Conservation (phyloP, 805 yeast species). For the Dipodascopsis tothii region DNA sequence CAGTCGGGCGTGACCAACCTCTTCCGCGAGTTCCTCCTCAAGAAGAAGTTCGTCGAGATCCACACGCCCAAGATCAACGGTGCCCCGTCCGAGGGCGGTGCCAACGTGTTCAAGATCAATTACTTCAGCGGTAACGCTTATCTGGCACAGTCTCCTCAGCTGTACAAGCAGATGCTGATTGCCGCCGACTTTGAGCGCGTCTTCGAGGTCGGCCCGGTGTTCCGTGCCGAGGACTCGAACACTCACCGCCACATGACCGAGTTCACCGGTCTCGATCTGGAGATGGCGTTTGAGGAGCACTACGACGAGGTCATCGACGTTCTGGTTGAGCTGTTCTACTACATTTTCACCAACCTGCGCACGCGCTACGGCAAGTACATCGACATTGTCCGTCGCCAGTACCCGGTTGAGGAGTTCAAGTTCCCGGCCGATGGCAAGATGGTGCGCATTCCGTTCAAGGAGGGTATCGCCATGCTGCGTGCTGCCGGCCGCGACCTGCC, state of each 20-base stretch:
- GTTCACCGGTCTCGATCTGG: slow-evolving; percentile 93
- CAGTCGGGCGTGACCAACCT: slow-evolving; percentile 81
- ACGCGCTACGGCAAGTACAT: slow-evolving; percentile 74
- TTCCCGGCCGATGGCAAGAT: slow-evolving; percentile 89
- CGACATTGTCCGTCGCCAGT: slow-evolving; percentile 83
- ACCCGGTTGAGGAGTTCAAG: slow-evolving; percentile 95
- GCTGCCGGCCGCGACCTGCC: slow-evolving; percentile 68
- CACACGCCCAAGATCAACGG: slow-evolving; percentile 95
- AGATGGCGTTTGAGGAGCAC: slow-evolving; percentile 97
- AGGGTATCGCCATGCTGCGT: slow-evolving; percentile 80
- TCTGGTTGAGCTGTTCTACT: slow-evolving; percentile 68
- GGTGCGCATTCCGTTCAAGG: slow-evolving; percentile 82
- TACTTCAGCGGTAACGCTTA: slow-evolving; percentile 90
- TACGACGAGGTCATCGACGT: slow-evolving; percentile 78
- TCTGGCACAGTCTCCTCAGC: slow-evolving; percentile 96
- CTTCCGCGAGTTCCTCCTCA: slow-evolving; percentile 78
- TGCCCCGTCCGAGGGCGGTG: slow-evolving; percentile 96
- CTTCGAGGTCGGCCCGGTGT: slow-evolving; percentile 93
- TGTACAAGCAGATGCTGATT: slow-evolving; percentile 94
- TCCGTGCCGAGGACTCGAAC: slow-evolving; percentile 98
- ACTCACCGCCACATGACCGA: slow-evolving; percentile 99
- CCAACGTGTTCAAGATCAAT: slow-evolving; percentile 87
- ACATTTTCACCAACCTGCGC: slow-evolving; percentile 79
- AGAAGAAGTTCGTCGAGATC: slow-evolving; percentile 71
- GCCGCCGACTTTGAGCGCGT: slow-evolving; percentile 97